Base-by-base conservation (phyloP, 495 filamentous ascomycete genomes). In the Aspergillus coremiiformis region DNA sequence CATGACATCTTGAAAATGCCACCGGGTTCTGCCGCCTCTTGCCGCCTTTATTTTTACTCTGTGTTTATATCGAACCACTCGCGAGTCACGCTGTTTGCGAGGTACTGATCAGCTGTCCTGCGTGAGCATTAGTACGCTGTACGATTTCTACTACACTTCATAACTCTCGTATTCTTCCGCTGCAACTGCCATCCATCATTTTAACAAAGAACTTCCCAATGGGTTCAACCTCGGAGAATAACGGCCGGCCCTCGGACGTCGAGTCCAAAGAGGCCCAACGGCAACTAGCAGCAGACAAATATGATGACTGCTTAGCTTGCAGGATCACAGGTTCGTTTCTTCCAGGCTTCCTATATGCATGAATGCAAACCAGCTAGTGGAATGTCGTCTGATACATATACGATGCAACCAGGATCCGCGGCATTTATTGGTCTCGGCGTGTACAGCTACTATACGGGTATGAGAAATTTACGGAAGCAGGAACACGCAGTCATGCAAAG, bases 341-440 rank as follows among this genome's bases (percentile, higher is more conserved):
- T 20, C 39, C 10, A 23, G 21, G 4, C 19, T 42, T 19, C 4
- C 39, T 44, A 32, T 33, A 21, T 7, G 17, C 12, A 30, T 48
- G 33, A 12, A 3, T 41, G n/a, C n/a, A 20, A 41, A 10, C 21
- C 15, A 20, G n/a, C 5, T 33, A 12, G 10, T 19, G 39, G 27
- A 7, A 21, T 41, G n/a, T 44, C 39, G 15, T 39, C 42, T 57
- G 23, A 44, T 39, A 22, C 23, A 27, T 27, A 53, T 22, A 47
- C 62, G 39, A 66, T 54, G 23, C 41, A 15, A 19, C 26, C 53
- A 94, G 92, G 92, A 17, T 83, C 84, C 47, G 79, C 83, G 27
- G 90, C 87, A 14, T 95, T 96, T 56, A 73, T 93, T 39, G 91
- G 90, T n/a, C 83, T 96, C 43, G 92, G 88, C 12, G 81, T 79